Conservation (phyloP, 1,284 basidiomycete species). For the Malassezia furfur region DNA sequence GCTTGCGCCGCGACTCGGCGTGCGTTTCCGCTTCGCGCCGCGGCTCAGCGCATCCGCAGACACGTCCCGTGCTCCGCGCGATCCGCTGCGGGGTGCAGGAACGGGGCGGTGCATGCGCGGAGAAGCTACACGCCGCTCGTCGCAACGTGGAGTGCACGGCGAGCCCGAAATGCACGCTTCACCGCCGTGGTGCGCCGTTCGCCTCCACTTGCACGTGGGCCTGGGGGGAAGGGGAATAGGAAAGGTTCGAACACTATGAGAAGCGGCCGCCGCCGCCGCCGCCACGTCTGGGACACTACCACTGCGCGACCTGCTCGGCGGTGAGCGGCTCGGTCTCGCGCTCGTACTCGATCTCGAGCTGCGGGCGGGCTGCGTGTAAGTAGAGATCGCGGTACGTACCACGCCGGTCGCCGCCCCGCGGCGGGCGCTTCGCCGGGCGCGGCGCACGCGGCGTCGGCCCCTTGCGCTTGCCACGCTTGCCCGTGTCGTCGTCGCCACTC, state of each 20-base stretch:
- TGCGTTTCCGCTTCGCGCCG: constrained; percentile 7
- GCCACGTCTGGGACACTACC: constrained; percentile 18
- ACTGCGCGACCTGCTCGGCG: constrained; percentile 44
- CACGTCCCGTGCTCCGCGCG: background rate
- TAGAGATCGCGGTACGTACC: constrained; percentile 5
- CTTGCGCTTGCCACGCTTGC: constrained; percentile 12
- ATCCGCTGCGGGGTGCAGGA: background rate
- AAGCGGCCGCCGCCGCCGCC: no score
- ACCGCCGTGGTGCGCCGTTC: no score
- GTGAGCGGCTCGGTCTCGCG: constrained; percentile 67
- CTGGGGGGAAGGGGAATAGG: no score
- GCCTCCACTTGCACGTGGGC: no score
- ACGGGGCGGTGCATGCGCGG: background rate
- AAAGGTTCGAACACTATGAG: no score
- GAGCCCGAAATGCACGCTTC: no score
- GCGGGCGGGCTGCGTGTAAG: constrained; percentile 53
- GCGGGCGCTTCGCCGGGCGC: constrained; percentile 8
- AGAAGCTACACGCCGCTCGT: no score
- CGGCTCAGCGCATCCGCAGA: background rate
- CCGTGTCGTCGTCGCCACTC: constrained; percentile 18
- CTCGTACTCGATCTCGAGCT: constrained; percentile 82
- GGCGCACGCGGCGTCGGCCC: background rate
- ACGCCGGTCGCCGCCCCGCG: constrained; percentile 6
- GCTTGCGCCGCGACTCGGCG: no score
- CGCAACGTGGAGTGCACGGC: no score